Evolutionary conservation across 768 basidiomycete genomes (phyloP).

Genomic region (Lepiota brunneoincarnata): DNA sequence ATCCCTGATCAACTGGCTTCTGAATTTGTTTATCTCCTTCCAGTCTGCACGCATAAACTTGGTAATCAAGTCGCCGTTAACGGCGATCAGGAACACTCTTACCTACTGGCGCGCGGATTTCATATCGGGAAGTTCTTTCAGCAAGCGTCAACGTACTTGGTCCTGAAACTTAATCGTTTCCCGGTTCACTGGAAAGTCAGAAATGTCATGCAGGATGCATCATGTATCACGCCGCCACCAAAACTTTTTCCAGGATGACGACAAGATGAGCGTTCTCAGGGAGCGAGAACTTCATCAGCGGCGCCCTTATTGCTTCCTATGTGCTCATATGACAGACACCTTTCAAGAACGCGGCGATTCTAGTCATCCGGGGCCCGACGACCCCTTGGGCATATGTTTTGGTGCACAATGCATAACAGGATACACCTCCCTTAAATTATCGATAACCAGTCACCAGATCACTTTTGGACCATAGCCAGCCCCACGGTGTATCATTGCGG

Average conservation of each 20-base stretch:
- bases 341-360: background rate
- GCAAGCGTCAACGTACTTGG: background rate
- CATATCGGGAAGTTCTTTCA: constrained; percentile 3
- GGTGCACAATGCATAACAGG: constrained; percentile 1
- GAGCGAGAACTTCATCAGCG: background rate
- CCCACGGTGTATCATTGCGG: background rate
- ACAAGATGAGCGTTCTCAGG: background rate
- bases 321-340: background rate
- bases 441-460: background rate
- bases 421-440: background rate
- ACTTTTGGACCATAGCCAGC: background rate
- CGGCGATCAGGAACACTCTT: constrained; percentile 19
- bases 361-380: background rate
- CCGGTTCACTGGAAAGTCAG: constrained; percentile 6
- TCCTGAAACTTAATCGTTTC: constrained; percentile 4
- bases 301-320: background rate
- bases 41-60: background rate
- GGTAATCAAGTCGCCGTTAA: constrained; percentile 4
- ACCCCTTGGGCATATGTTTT: background rate
- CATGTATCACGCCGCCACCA: background rate
- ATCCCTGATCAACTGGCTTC: too few relatives aligned
- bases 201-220: constrained; percentile 3
- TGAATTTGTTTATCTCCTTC: background rate
- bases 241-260: background rate
- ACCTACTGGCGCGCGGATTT: constrained; percentile 8